Percentiles rank a stretch among this genome's conserved stretches.
phyloP scores from a whole-genome alignment of 2,329 filamentous ascomycete species.

The Sclerotiophoma versabilis region DNA sequence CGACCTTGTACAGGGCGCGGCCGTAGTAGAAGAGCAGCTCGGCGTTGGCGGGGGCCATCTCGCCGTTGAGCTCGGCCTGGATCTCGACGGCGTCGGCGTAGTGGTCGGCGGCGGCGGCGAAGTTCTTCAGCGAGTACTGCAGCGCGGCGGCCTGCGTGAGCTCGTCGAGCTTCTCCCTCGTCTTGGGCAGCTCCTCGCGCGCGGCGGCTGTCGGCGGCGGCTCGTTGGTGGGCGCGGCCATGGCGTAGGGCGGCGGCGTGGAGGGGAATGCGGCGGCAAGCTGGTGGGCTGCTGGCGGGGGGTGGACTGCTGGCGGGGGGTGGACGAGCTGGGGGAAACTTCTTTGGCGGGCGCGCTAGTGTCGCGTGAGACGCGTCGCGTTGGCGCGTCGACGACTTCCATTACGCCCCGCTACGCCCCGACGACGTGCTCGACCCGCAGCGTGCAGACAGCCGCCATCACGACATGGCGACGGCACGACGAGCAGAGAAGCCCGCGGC shows the following conservation, averaged over 20 bases:
- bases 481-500: slow-evolving; percentile 41
- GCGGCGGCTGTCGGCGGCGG: slow-evolving; percentile 30
- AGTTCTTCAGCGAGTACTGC: slow-evolving; percentile 89
- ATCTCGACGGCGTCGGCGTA: slow-evolving; percentile 89
- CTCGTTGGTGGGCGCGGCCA: slow-evolving; percentile 34
- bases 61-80: slow-evolving; percentile 90
- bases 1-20: slow-evolving; percentile 90
- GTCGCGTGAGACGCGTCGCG: slow-evolving; percentile 12
- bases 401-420: slow-evolving; percentile 1
- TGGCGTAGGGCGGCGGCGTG: slow-evolving; percentile 15
- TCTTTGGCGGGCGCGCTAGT: slow-evolving; percentile 6
- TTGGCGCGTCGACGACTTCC: slow-evolving; percentile 5
- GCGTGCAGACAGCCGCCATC: background rate
- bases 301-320: background rate
- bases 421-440: background rate
- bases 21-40: slow-evolving; percentile 96
- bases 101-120: slow-evolving; percentile 81
- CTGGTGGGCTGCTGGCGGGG: background rate
- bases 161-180: slow-evolving; percentile 73
- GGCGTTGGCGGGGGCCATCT: slow-evolving; percentile 88
- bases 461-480: slow-evolving; percentile 38
- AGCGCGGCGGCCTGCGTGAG: slow-evolving; percentile 81
- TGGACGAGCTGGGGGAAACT: slow-evolving; percentile 6
- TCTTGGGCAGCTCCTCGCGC: slow-evolving; percentile 42
- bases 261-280: slow-evolving; percentile 11